Conservation (phyloP, 768 basidiomycete species). For the Leucocoprinus sp. region DNA sequence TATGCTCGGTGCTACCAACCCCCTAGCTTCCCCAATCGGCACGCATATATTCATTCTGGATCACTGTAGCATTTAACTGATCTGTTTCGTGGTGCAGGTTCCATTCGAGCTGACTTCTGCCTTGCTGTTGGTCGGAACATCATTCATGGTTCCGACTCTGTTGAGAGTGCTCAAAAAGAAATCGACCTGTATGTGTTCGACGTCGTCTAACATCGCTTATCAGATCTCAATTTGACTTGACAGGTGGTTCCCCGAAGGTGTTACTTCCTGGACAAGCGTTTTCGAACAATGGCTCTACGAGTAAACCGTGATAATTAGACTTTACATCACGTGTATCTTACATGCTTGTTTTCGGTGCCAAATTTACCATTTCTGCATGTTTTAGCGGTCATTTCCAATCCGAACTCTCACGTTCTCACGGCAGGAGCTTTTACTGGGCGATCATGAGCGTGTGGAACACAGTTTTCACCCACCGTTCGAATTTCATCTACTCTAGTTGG, state of each 20-base stretch:
- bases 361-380: slow-evolving; percentile 1
- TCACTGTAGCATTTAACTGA: not conserved
- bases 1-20: slow-evolving; percentile 98
- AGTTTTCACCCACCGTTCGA: slow-evolving; percentile 13
- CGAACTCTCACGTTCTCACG: slow-evolving; percentile 7
- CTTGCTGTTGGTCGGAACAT: slow-evolving; percentile 94
- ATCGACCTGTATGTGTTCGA: slow-evolving; percentile 66
- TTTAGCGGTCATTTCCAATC: not conserved
- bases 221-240: slow-evolving; percentile 7
- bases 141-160: slow-evolving; percentile 85
- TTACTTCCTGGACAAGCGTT: slow-evolving; percentile 60
- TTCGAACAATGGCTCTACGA: slow-evolving; percentile 75
- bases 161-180: slow-evolving; percentile 90
- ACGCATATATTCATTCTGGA: slow-evolving; percentile 18
- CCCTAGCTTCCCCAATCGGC: slow-evolving; percentile 83
- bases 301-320: slow-evolving; percentile 27
- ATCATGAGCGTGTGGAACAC: slow-evolving; percentile 10
- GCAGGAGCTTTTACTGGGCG: slow-evolving; percentile 3
- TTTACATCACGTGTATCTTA: slow-evolving; percentile 13
- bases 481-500: slow-evolving; percentile 20
- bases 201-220: not conserved
- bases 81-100: slow-evolving; percentile 40
- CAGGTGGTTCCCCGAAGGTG: slow-evolving; percentile 91
- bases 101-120: slow-evolving; percentile 93
- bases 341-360: slow-evolving; percentile 11